Conservation (phyloP, 192 early-diverging fungal species). For the Backusella liffmaniae region DNA sequence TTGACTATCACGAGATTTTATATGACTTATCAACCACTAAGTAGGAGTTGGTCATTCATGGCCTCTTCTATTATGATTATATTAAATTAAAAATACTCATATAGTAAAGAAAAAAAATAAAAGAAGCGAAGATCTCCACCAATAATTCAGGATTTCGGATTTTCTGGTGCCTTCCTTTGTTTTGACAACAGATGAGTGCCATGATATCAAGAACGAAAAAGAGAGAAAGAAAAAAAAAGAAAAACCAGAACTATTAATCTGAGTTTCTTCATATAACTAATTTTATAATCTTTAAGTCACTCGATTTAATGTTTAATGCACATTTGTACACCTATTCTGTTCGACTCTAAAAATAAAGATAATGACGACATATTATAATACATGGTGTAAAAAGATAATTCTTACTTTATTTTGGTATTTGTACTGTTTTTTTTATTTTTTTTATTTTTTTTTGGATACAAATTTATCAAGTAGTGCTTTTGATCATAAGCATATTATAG, state of each 20-base stretch:
- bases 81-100: slow-evolving; percentile 2
- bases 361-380: not conserved
- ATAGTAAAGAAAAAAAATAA: not conserved
- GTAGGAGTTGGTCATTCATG: not conserved
- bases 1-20: not conserved
- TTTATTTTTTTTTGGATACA: not conserved
- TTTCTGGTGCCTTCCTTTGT: not conserved
- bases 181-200: not conserved
- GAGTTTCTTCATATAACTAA: not conserved
- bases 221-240: not conserved
- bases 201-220: not conserved
- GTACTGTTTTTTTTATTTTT: too few relatives aligned
- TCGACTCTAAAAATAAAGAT: not conserved
- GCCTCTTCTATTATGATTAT: not conserved
- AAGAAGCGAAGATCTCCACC: not conserved
- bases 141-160: not conserved
- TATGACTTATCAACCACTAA: not conserved
- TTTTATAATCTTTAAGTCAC: not conserved
- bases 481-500: not conserved
- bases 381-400: not conserved
- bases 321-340: not conserved
- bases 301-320: not conserved
- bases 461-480: not conserved
- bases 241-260: not conserved
- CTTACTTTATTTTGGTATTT: not conserved